Percentiles rank a stretch among this genome's conserved stretches.
Conservation (phyloP, 164 flowering plant species). For the Cinnamomum micranthum region DNA sequence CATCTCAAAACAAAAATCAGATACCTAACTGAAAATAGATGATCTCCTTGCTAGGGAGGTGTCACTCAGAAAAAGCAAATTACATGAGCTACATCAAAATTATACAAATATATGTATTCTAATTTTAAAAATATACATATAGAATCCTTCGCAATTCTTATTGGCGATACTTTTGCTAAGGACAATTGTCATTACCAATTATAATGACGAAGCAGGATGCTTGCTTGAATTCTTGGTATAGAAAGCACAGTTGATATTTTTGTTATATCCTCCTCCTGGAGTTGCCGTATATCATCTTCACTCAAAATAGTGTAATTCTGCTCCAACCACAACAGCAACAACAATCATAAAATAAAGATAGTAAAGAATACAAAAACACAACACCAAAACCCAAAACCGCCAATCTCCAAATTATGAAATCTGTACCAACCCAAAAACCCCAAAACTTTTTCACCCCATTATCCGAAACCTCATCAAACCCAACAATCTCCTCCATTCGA, state of each 20-base stretch:
- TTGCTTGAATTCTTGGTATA: conserved; percentile 37
- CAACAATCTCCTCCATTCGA: not conserved
- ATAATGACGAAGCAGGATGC: conserved; percentile 46
- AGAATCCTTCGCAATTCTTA: too few relatives aligned
- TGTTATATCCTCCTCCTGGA: conserved; percentile 42
- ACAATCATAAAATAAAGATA: too few relatives aligned
- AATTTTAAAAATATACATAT: too few relatives aligned
- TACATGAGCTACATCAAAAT: too few relatives aligned
- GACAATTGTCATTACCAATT: conserved; percentile 41
- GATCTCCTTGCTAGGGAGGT: too few relatives aligned
- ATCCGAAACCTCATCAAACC: not conserved
- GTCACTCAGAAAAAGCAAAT: too few relatives aligned
- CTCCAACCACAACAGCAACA: conserved; percentile 9
- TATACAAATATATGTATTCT: too few relatives aligned
- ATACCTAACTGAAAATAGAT: not conserved
- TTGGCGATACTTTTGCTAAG: not conserved
- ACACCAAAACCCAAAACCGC: not conserved
- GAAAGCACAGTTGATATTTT: conserved; percentile 45
- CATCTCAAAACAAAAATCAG: not conserved
- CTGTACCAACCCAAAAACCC: not conserved
- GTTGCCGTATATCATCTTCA: conserved; percentile 40
- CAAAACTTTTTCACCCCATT: not conserved
- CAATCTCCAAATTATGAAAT: not conserved
- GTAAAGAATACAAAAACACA: not conserved
- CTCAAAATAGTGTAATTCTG: conserved; percentile 39